These are phyloP conservation scores for Phytophthora rubi DNA, from an alignment of 352 stramenopile genomes.

Conservation along the genomic window DNA sequence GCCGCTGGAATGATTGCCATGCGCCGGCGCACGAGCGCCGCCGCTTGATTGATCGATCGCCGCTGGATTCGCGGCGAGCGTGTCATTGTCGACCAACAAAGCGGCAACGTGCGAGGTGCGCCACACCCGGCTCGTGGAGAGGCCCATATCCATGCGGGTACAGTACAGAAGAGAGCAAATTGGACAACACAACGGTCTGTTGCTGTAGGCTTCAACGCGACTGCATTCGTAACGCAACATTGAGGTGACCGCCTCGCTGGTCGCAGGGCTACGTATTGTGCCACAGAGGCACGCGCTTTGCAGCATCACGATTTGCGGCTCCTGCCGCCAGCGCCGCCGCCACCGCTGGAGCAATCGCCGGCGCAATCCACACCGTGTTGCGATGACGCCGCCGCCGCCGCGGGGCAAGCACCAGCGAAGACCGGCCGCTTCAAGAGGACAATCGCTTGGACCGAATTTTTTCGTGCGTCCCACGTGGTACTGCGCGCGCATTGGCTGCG, in stretches of 20 bases:
- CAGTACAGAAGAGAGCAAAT: not conserved
- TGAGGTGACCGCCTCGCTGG: not conserved
- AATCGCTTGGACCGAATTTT: not conserved
- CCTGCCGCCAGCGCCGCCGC: no score
- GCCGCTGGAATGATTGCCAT: not conserved
- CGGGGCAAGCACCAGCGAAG: not conserved
- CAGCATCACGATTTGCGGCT: not conserved
- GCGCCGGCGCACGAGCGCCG: not conserved
- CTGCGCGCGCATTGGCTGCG: conserved; percentile 3
- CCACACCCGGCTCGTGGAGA: not conserved
- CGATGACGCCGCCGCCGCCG: not conserved
- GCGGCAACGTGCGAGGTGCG: not conserved
- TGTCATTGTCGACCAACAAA: conserved; percentile 13
- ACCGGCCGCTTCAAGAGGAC: not conserved
- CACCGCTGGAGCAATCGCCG: not conserved
- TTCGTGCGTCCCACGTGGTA: not conserved
- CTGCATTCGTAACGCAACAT: not conserved
- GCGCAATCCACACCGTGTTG: no score
- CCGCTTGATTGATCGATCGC: not conserved
- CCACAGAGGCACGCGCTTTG: not conserved
- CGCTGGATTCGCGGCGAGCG: conserved; percentile 2
- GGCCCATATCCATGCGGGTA: not conserved
- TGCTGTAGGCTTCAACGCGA: not conserved
- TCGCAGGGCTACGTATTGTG: not conserved
- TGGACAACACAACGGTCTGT: not conserved